phyloP scores from a whole-genome alignment of 352 stramenopile species.

The Phytopythium cucurbitacearum region DNA sequence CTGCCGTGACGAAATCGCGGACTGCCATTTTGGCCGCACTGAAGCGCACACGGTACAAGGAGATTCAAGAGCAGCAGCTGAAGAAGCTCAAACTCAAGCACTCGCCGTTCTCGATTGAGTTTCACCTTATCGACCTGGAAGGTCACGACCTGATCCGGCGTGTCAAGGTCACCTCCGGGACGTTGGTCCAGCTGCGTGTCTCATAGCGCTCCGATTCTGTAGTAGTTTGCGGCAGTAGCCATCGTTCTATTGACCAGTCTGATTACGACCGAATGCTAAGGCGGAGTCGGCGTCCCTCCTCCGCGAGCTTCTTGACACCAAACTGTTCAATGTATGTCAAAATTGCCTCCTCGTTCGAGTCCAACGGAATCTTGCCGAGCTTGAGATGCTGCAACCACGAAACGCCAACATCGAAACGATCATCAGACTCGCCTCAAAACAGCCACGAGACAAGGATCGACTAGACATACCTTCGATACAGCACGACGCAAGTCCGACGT shows the following conservation, averaged over 20 bases:
- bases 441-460: neutral
- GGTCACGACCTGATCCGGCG: constrained; percentile 41
- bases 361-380: constrained; percentile 41
- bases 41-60: constrained; percentile 61
- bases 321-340: constrained; percentile 52
- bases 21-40: constrained; percentile 28
- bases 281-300: constrained; percentile 59
- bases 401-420: constrained; percentile 5
- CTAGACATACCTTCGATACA: constrained; percentile 46
- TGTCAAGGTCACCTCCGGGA: constrained; percentile 52
- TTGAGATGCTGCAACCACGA: constrained; percentile 48
- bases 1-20: constrained; percentile 52
- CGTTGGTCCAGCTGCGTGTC: constrained; percentile 32
- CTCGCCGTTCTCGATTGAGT: constrained; percentile 48
- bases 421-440: constrained; percentile 9
- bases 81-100: constrained; percentile 57
- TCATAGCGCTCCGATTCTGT: constrained; percentile 3
- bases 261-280: constrained; percentile 40
- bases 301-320: constrained; percentile 44
- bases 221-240: neutral
- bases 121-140: constrained; percentile 64
- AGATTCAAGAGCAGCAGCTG: constrained; percentile 52
- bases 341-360: constrained; percentile 53
- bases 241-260: constrained; percentile 8
- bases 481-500: constrained; percentile 60